Conservation (phyloP, 2,329 filamentous ascomycete genomes). For the Aspergillus aculeatus region DNA sequence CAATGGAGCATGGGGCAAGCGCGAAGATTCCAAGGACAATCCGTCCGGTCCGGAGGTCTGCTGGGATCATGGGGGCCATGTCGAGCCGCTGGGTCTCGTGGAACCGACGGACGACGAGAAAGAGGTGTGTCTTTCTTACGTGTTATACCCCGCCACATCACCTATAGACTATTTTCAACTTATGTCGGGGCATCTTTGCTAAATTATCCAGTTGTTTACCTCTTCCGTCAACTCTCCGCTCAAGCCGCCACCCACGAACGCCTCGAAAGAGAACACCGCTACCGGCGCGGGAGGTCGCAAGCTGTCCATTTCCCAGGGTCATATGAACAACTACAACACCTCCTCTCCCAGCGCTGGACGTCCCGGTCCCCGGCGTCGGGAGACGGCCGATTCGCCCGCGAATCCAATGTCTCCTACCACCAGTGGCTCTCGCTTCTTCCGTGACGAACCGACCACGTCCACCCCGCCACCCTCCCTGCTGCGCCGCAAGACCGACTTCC, state of each 20-base stretch:
- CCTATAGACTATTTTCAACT: neutral
- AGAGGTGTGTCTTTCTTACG: conserved; percentile 50
- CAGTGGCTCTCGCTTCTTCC: conserved; percentile 46
- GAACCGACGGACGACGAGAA: conserved; percentile 69
- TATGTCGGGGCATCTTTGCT: conserved; percentile 15
- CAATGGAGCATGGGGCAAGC: conserved; percentile 72
- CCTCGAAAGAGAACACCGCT: conserved; percentile 55
- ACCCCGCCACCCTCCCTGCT: conserved; percentile 61
- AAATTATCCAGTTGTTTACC: conserved; percentile 65
- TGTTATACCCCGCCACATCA: neutral
- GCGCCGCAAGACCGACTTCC: conserved; percentile 62
- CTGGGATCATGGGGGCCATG: conserved; percentile 74
- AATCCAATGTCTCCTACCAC: conserved; percentile 50
- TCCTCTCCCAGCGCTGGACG: conserved; percentile 72
- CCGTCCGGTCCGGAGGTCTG: conserved; percentile 85
- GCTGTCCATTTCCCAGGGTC: conserved; percentile 73
- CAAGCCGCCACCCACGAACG: conserved; percentile 73
- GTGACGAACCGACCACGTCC: conserved; percentile 54
- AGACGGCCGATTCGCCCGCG: conserved; percentile 71
- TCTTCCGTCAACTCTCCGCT: conserved; percentile 90
- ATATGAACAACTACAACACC: conserved; percentile 63
- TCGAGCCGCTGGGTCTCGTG: conserved; percentile 69
- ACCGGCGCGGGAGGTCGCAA: conserved; percentile 64
- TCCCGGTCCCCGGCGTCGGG: conserved; percentile 75
- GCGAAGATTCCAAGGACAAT: conserved; percentile 68